Base-by-base conservation (phyloP, 192 early-diverging fungal genomes). In the Diversispora eburnea region DNA sequence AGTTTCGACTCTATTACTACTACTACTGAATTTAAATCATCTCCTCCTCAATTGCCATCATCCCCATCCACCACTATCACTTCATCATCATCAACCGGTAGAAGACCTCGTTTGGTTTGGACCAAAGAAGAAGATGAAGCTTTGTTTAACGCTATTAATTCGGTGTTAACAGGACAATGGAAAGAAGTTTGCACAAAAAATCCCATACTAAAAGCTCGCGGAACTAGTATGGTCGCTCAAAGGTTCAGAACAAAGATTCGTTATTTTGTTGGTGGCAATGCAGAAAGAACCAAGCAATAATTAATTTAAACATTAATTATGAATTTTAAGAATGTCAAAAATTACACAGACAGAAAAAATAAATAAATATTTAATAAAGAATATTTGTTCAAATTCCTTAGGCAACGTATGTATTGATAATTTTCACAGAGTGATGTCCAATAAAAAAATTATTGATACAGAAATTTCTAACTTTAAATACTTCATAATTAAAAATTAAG, bases 41-140 rank as follows among this genome's bases (percentile, higher is more conserved):
- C 51, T 13, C 12, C 51, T 12, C 10, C 51, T 54, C 3, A 10
- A 17, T 54, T 3, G 8, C n/a, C 12, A 17, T 54, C 51, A 4
- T 33, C 25, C 25, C 25, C 25, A 2, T 33, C 25, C 25, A 33
- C 25, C 25, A 33, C 25, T 2, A 17, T 0, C n/a, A 54, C 51
- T 3, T 10, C 51, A 17, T 10, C 12, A 4, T 17, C 51, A 10
- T 17, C 12, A 17, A 17, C n/a, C 1, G 8, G 8, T 58, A 58
- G 57, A 58, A 13, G 19, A 19, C 57, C 57, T 20, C 51, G 51
- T 17, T 39, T 33, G 15, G 12, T 15, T 61, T 64, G 62, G 62
- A 64, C 62, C n/a, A 1, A n/a, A 8, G 62, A 64, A 64, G 62
- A 64, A 20, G 62, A 64, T 46, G 17, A 43, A 10, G 62, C 39